A percentile compares a stretch with the other conserved stretches of the same genome.
phyloP scores from a whole-genome alignment of 2,329 filamentous ascomycete species.

The Ceratocystis colombiana region DNA sequence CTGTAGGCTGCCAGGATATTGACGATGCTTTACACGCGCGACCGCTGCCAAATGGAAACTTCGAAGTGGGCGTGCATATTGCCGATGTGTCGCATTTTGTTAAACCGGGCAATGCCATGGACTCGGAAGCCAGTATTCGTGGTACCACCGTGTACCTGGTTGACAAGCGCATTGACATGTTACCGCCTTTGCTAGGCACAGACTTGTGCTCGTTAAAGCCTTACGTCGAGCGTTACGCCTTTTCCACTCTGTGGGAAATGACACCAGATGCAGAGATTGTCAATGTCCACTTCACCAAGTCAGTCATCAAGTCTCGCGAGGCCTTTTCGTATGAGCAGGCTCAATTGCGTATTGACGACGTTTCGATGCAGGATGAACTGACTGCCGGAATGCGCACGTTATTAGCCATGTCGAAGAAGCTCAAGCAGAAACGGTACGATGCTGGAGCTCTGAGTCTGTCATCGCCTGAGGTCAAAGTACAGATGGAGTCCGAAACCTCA shows the following conservation, averaged over 20 bases:
- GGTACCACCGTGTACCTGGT: conserved; percentile 96
- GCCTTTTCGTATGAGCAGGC: conserved; percentile 97
- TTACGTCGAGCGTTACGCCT: conserved; percentile 88
- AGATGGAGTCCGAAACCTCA: conserved; percentile 77
- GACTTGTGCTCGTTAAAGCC: conserved; percentile 95
- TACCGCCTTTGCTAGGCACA: conserved; percentile 90
- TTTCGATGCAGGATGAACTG: conserved; percentile 75
- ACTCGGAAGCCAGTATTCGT: conserved; percentile 82
- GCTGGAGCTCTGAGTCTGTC: conserved; percentile 90
- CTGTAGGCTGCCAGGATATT: conserved; percentile 91
- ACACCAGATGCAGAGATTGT: conserved; percentile 76
- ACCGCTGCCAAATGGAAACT: conserved; percentile 80
- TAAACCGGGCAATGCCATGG: conserved; percentile 94
- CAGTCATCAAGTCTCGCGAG: conserved; percentile 90
- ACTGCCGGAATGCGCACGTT: conserved; percentile 82
- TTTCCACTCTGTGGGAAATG: conserved; percentile 82
- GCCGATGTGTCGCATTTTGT: conserved; percentile 99
- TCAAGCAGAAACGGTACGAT: conserved; percentile 92
- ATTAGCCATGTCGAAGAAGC: conserved; percentile 78
- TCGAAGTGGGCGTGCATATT: conserved; percentile 94
- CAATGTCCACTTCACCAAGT: conserved; percentile 83
- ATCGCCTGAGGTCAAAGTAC: conserved; percentile 94
- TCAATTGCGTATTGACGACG: conserved; percentile 85
- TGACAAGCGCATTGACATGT: conserved; percentile 98
- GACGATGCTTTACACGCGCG: conserved; percentile 91